Percentiles rank a stretch among this genome's conserved stretches.
Conservation (phyloP, 2,329 filamentous ascomycete genomes). For the Phyllosticta citrichinensis region DNA sequence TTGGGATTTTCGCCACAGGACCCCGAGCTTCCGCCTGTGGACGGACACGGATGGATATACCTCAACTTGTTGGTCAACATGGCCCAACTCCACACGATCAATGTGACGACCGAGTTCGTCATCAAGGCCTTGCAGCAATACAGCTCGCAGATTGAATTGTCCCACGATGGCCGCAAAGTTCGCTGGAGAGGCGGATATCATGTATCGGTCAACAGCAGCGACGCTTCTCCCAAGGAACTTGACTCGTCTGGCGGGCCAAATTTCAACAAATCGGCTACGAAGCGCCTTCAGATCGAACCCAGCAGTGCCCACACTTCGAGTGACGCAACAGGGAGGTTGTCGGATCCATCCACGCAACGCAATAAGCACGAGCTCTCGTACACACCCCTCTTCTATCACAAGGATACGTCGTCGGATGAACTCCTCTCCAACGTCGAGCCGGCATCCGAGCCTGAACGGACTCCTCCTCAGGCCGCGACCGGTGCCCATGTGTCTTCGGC, state of each 20-base stretch:
- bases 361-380: conserved; percentile 31
- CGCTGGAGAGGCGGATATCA: conserved; percentile 64
- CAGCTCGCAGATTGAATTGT: conserved; percentile 68
- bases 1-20: conserved; percentile 57
- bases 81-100: conserved; percentile 76
- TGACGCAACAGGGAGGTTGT: conserved; percentile 13
- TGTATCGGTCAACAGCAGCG: conserved; percentile 56
- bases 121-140: conserved; percentile 59
- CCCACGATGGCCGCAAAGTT: conserved; percentile 66
- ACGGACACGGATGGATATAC: conserved; percentile 72
- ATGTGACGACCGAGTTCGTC: conserved; percentile 70
- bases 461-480: conserved; percentile 16
- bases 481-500: conserved; percentile 31
- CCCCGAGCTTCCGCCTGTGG: conserved; percentile 19
- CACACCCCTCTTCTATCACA: conserved; percentile 39
- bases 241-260: neutral
- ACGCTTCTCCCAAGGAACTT: conserved; percentile 34
- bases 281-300: conserved; percentile 16
- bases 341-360: neutral
- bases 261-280: conserved; percentile 10
- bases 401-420: conserved; percentile 26
- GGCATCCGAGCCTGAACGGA: conserved; percentile 22
- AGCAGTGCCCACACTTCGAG: conserved; percentile 15
- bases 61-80: conserved; percentile 71
- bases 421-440: neutral